Base-by-base conservation (phyloP, 2,329 filamentous ascomycete genomes). In the Colletotrichum sp. region DNA sequence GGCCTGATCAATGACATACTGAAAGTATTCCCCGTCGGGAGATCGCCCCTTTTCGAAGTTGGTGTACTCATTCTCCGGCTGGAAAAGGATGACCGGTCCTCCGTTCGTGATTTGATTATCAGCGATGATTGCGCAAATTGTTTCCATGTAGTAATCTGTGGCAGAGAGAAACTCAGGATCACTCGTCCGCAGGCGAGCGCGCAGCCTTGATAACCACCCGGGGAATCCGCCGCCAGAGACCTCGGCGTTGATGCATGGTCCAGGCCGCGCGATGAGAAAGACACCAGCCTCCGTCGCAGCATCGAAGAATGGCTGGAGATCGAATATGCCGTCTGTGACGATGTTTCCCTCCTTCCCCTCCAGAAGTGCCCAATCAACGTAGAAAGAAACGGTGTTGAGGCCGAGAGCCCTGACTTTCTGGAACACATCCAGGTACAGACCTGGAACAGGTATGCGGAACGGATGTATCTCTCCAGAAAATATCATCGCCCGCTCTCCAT, bases 1-100 rank as follows among this genome's bases (percentile, higher is more conserved):
- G 24, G 91, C 91, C 80, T 95, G 93, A 36, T 95, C 88, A 61
- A 93, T 90, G 8, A 96, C 91, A 77, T 93, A 92, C 71, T 91
- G 88, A 83, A 96, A 91, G 81, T 96, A 97, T 0, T 89, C 86
- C 0, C 89, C 87, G 79, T 95, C 92, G 0, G 93, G 93, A 13
- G n/a, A 43, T 5, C 43, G 58, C 3, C 64, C 64, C 12, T 36
- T 12, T 8, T 30, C 43, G 78, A 93, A 94, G 1, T 84, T 82
- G 83, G 90, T 92, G 80, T 96, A 96, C 82, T 97, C 95, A 77
- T 97, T 97, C 82, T 97, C 95, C 0, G 94, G 93, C 82, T 97
- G 95, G 56, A 94, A 89, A 2, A 96, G 85, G 75, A 97, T 95
- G 9, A 97, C 89, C 0, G 94, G 94, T 0, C 95, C 95, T 0